These are phyloP conservation scores for Larix sibirica DNA, from an alignment of 83 land plant species.

Conservation along the genomic window DNA sequence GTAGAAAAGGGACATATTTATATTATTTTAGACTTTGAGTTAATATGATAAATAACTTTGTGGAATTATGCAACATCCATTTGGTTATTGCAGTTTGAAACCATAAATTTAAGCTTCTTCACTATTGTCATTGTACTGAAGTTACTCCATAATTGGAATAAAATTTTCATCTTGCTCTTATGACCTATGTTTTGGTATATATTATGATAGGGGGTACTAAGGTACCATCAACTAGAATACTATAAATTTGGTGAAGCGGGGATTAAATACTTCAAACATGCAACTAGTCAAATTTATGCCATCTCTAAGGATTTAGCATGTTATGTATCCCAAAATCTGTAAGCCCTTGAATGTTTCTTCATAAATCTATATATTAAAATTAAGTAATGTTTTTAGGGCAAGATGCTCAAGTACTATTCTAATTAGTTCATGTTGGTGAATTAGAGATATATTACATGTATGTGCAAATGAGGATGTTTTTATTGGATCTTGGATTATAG, in stretches of 20 bases:
- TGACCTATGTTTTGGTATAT: neutral
- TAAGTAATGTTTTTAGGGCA: constrained; percentile 2
- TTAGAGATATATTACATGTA: constrained; percentile 62
- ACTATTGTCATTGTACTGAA: neutral
- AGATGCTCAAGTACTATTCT: neutral
- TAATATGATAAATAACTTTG: neutral
- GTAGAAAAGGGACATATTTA: constrained; percentile 14
- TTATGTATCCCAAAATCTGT: constrained; percentile 50
- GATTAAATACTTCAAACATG: too few relatives aligned
- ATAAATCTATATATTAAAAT: neutral
- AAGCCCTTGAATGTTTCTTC: constrained; percentile 18
- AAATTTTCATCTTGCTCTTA: neutral
- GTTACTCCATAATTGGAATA: neutral
- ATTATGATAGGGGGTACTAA: constrained; percentile 42
- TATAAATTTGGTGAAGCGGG: constrained; percentile 62
- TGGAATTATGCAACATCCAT: too few relatives aligned
- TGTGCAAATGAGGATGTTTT: constrained; percentile 59
- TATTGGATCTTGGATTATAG: constrained; percentile 53
- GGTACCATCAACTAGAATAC: constrained; percentile 60
- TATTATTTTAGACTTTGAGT: neutral
- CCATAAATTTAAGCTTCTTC: neutral
- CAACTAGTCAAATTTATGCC: too few relatives aligned
- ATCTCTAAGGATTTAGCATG: constrained; percentile 53
- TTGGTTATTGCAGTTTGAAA: too few relatives aligned
- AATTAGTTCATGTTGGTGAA: too few relatives aligned